Evolutionary conservation across 495 filamentous ascomycete species (phyloP), one percentile per base, ranked within the genome.

Genomic region (Penicillium ucsense): DNA sequence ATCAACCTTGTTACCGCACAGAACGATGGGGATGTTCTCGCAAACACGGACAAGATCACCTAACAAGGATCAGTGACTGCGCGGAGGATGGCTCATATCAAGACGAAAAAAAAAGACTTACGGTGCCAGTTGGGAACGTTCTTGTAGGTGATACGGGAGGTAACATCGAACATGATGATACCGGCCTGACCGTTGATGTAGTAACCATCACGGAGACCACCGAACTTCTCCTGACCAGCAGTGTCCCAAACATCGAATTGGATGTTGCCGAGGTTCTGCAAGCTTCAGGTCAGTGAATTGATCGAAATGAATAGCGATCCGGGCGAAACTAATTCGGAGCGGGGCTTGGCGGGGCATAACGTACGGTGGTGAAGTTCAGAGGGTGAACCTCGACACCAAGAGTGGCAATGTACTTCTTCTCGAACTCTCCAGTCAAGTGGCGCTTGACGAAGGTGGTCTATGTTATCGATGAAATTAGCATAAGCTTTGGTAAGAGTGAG

Each of bases 81-180:
- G 28, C 8, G 8, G 0, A 7, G 32, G n/a, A 27, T 34, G 9
- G 34, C 20, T 11, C 20, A 9, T n/a, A 31, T 34, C n/a, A 28
- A 12, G 11, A 35, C 27, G 31, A 2, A 4, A 34, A 33, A 31
- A 12, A 7, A n/a, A 7, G 29, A 84, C 89, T 73, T 82, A 96
- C 94, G 94, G 72, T 99, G 94, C 94, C 94, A 99, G 86, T 97
- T 97, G 69, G 94, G 94, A 49, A 99, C 94, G 78, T 99, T 99
- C 86, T 99, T 99, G 84, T 99, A 99, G 64, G 94, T 99, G 71
- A 99, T 99, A 68, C 94, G 88, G 53, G 94, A 97, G 41, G 94
- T 99, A 48, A 99, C 94, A 70, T 99, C 94, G 74, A 99, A 99
- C 94, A 99, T 99, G 83, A 99, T 97, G 79, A 99, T 94, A 76